A percentile compares a stretch with the other conserved stretches of the same genome.
phyloP scores from a whole-genome alignment of 805 yeast genomes.

The Starmerella riodocensis region DNA sequence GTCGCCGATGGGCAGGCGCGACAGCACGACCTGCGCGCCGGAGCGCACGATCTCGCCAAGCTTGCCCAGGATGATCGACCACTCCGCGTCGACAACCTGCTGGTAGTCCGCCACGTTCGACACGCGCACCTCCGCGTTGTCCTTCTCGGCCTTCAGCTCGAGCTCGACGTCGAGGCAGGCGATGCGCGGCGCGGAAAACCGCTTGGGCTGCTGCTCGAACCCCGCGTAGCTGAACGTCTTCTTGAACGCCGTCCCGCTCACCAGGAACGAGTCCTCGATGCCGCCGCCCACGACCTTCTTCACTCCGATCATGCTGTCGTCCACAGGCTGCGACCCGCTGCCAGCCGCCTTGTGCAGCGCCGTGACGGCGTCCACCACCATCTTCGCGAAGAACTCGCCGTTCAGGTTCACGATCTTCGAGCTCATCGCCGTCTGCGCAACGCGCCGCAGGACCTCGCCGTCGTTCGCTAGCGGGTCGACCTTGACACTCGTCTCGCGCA shows the following conservation, averaged over 20 bases:
- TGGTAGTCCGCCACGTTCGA: conserved; percentile 90
- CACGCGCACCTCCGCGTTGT: conserved; percentile 95
- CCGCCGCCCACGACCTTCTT: conserved; percentile 94
- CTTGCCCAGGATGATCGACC: conserved; percentile 84
- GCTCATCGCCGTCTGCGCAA: conserved; percentile 96
- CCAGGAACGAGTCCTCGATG: conserved; percentile 79
- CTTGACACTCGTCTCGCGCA: conserved; percentile 63
- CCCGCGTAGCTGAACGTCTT: conserved; percentile 97
- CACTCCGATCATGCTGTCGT: conserved; percentile 83
- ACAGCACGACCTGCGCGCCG: conserved; percentile 86
- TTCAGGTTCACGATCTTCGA: conserved; percentile 83
- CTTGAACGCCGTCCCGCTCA: conserved; percentile 92
- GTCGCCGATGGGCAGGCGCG: conserved; percentile 94
- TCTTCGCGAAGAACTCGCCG: conserved; percentile 77
- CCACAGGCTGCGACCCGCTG: conserved; percentile 42
- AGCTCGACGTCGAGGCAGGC: conserved; percentile 80
- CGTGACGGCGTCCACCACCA: conserved; percentile 93
- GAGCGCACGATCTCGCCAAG: conserved; percentile 66
- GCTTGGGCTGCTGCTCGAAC: conserved; percentile 95
- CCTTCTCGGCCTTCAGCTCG: conserved; percentile 95
- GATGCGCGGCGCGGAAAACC: conserved; percentile 65
- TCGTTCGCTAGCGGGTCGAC: conserved; percentile 47
- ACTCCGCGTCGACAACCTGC: conserved; percentile 96
- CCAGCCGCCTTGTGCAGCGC: conserved; percentile 53
- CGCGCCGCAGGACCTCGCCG: conserved; percentile 68